A percentile compares a stretch with the other conserved stretches of the same genome.
phyloP scores from a whole-genome alignment of 208 protist species.

The Acanthamoeba lenticulata region DNA sequence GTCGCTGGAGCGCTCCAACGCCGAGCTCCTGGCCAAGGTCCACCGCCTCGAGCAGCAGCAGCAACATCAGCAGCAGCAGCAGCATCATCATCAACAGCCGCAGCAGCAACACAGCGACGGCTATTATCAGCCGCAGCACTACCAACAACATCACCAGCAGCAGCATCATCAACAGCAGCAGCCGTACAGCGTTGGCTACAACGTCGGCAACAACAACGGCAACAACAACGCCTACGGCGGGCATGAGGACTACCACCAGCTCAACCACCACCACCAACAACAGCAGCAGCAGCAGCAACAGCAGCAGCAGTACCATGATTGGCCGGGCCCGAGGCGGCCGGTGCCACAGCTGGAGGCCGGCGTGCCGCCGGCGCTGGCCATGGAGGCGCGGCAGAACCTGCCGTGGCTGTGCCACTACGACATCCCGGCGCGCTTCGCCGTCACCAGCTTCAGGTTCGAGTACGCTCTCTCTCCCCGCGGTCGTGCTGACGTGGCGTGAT shows the following conservation, averaged over 20 bases:
- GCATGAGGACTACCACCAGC: too few relatives aligned
- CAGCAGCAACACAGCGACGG: neutral
- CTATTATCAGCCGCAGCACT: too few relatives aligned
- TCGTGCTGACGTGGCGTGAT: neutral
- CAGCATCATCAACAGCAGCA: too few relatives aligned
- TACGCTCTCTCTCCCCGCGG: too few relatives aligned
- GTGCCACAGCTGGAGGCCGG: neutral
- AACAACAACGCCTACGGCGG: neutral
- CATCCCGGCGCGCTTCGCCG: neutral
- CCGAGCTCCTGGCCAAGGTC: neutral
- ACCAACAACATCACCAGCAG: too few relatives aligned
- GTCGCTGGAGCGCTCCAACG: neutral
- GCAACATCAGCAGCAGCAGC: neutral
- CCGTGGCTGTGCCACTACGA: constrained; percentile 8
- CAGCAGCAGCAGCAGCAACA: neutral
- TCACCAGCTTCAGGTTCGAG: neutral
- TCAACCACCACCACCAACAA: neutral
- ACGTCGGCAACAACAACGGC: neutral
- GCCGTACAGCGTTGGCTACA: neutral
- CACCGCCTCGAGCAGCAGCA: neutral
- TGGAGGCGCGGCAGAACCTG: neutral
- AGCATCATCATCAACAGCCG: neutral
- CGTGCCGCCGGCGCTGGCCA: neutral
- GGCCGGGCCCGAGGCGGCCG: neutral
- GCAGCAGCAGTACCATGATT: neutral